These are phyloP conservation scores for Amphirosellinia nigrospora DNA, from an alignment of 495 filamentous ascomycete genomes.

Conservation along the genomic window DNA sequence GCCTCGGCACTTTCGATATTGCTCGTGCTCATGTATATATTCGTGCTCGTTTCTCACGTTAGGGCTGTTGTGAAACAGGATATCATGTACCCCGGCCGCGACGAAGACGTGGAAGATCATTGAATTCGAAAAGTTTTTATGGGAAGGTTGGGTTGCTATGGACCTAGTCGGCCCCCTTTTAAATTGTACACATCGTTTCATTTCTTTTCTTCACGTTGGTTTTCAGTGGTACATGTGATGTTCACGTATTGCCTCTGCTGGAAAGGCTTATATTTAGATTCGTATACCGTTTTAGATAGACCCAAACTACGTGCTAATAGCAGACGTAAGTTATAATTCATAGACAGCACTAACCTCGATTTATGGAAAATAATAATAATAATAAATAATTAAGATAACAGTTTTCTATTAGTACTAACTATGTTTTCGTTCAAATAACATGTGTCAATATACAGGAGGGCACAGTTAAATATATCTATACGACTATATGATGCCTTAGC, in stretches of 20 bases:
- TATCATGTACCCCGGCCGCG: conserved; percentile 70
- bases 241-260: background rate
- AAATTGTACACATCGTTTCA: background rate
- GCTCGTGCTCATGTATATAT: conserved; percentile 61
- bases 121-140: too few relatives aligned
- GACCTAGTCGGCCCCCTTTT: background rate
- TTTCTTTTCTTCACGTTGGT: background rate
- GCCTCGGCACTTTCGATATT: conserved; percentile 59
- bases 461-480: too few relatives aligned
- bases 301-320: background rate
- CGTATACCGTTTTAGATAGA: background rate
- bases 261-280: background rate
- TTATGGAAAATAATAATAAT: background rate
- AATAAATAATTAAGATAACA: too few relatives aligned
- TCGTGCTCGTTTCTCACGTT: conserved; percentile 60
- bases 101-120: conserved; percentile 59
- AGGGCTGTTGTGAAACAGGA: conserved; percentile 61
- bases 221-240: background rate
- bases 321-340: background rate
- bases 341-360: background rate
- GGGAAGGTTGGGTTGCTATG: too few relatives aligned
- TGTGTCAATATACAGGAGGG: too few relatives aligned
- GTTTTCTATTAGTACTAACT: too few relatives aligned
- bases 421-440: too few relatives aligned
- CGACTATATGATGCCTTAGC: too few relatives aligned